Percentiles rank a stretch among this genome's conserved stretches.
Evolutionary conservation across 768 basidiomycete genomes (phyloP).

Genomic region (Coprinellus micaceus): DNA sequence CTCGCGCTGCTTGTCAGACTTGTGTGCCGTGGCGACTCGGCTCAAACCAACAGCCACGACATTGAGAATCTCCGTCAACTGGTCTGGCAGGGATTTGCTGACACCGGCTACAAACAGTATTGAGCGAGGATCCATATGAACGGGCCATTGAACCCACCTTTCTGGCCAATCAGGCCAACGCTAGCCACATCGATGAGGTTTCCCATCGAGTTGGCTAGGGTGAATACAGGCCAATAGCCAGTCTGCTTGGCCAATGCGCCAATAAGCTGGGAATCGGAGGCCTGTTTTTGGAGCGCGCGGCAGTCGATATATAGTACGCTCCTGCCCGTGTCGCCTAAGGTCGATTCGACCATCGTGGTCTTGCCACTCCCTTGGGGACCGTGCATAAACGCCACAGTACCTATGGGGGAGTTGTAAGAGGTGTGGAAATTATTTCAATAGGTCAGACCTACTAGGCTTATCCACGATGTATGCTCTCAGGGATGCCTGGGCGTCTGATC

Average conservation of each 20-base stretch:
- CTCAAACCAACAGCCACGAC: conserved; percentile 73
- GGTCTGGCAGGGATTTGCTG: conserved; percentile 72
- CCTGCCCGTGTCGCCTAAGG: conserved; percentile 54
- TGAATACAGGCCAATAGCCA: conserved; percentile 88
- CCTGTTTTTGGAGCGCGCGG: conserved; percentile 61
- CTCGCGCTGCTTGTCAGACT: conserved; percentile 37
- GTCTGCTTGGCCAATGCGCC: conserved; percentile 72
- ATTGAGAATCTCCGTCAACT: conserved; percentile 80
- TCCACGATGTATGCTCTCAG: conserved; percentile 74
- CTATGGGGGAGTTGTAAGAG: conserved; percentile 29
- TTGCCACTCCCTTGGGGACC: conserved; percentile 87
- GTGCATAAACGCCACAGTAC: conserved; percentile 73
- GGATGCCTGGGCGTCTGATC: conserved; percentile 68
- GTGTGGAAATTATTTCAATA: conserved; percentile 1
- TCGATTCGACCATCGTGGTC: conserved; percentile 48
- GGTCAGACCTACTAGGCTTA: conserved; percentile 59
- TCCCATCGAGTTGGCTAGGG: conserved; percentile 75
- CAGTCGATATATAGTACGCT: conserved; percentile 83
- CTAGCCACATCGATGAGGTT: conserved; percentile 88
- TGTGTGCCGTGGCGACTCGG: conserved; percentile 52
- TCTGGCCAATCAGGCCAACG: conserved; percentile 93
- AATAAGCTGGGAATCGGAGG: conserved; percentile 67
- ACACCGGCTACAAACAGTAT: conserved; percentile 60
- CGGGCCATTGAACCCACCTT: conserved; percentile 44
- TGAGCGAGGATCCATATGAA: not conserved